Evolutionary conservation across 2,329 filamentous ascomycete species (phyloP), one percentile per base, ranked within the genome.

Genomic region (Mollisia scopiformis): DNA sequence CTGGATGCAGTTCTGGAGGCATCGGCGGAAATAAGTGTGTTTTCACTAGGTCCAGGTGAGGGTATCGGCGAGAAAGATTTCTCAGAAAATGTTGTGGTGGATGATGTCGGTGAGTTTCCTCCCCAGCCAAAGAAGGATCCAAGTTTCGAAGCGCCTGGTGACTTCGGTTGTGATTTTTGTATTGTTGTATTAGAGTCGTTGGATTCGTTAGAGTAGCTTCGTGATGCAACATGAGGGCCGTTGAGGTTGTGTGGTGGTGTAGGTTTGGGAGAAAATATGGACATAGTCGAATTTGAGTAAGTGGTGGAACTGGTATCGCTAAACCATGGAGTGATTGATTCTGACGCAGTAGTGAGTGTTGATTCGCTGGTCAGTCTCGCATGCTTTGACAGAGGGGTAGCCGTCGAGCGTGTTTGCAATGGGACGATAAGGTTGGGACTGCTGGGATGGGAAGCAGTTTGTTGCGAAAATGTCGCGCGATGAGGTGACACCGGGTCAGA

Each of bases 111-210:
- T 50, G 80, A 77, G 28, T 79, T 75, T 23, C 79, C 81, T 61
- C 86, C 88, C 84, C 87, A 89, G 62, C 86, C 84, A 68, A 90
- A 90, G 74, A 90, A 88, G 14, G 84, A 86, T 47, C 84, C 84
- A 69, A 90, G 82, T 59, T 84, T 86, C 59, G 71, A 71, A 13
- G 61, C 63, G 16, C 79, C 80, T 19, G 82, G 81, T 1, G 82
- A 82, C 67, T 82, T 82, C 5, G 80, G 79, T 63, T 60, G 67
- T 50, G 66, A 58, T 62, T 67, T 73, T 33, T 71, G 66, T 33
- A 71, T 52, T 14, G 69, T 69, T 5, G 67, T 66, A 54, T 60
- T 67, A 49, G 69, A 69, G 31, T 67, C 65, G 60, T 64, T 67
- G 28, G 69, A 69, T 41, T 71, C 68, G 65, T 69, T 64, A 53